Base-by-base conservation (phyloP, 2,329 filamentous ascomycete species). In the Lachnum nothofagi region DNA sequence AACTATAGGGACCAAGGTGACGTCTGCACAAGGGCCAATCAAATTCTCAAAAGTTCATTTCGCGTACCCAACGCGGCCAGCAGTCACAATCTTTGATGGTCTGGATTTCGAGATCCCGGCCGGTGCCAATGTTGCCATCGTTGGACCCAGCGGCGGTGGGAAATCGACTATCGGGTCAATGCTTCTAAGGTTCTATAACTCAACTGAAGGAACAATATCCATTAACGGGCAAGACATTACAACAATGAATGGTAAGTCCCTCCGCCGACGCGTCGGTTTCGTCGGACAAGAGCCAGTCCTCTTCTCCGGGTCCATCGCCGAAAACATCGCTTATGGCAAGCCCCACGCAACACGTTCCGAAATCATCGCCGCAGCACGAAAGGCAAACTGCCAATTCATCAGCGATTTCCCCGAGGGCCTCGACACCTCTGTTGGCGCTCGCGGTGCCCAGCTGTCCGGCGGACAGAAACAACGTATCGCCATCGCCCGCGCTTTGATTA, bases 401-500 rank as follows among this genome's bases (percentile, higher is more conserved):
- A 85, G 86, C 65, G 93, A 98, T 67, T 94, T 98, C 60, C 93
- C 93, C 23, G 90, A 97, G 49, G 93, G 93, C 4, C 78, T 98
- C 5, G 91, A 98, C 64, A 98, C 93, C 0, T 86, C 87, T 56
- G 93, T 95, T 24, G 94, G 94, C 46, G 86, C 91, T 14, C 80
- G 93, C 56, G 93, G 93, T 27, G 91, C 91, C 1, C 91, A 97
- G 68, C 78, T 98, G 0, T 96, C 90, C 7, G 93, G 93, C 44
- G 93, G 93, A 0, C 93, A 98, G 69, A 97, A 97, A 71, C 93
- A 98, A 68, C 85, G 93, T 55, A 97, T 98, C 61, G 93, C 93
- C 31, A 98, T 98, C 67, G 93, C 93, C 4, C 82, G 94, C 46
- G 93, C 93, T 10, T 77, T 98, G 23, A 83, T 98, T 60, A 97